Base-by-base conservation (phyloP, 73 alveolate genomes). In the Paramecium bursaria region DNA sequence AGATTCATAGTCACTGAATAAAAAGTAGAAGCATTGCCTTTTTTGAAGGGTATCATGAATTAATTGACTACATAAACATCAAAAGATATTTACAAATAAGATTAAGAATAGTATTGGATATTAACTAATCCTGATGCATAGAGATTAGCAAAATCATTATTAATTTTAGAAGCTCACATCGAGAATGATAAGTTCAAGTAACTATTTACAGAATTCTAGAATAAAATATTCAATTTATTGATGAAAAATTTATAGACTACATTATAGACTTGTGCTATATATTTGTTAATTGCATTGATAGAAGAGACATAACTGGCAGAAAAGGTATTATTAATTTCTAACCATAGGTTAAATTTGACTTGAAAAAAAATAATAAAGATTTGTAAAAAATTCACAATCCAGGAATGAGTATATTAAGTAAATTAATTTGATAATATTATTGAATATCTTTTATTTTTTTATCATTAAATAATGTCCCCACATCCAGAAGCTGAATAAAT, bases 31-130 rank as follows among this genome's bases (percentile, higher is more conserved):
- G 76, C 52, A 23, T 27, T 57, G 47, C 15, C 39, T 21, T 39
- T 30, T 26, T 25, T 35, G 7, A 15, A 67, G 19, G 9, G 21
- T 21, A 15, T 67, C 17, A 53, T 67, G 5, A 21, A 39, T 35
- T 5, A 39, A 39, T 67, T 67, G 10, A 19, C 9, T 39, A 47
- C 29, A 19, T 26, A 67, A n/a, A n/a, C 54, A 13, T 15, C 35
- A 3, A 19, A 25, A 19, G 44, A 25, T 3, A 67, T 42, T 11
- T 42, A 67, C 19, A n/a, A 25, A 3, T 42, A 67, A 67, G 15
- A 67, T 25, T 39, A 31, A 39, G 55, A 57, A 15, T 21, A 67
- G 26, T 67, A 67, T 67, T 67, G 82, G 82, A 67, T 67, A 31
- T 27, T 67, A 14, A 67, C 82, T 6, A 15, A 67, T 13, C 82